Base-by-base conservation (phyloP, 192 early-diverging fungal species). In the Podila epigama region DNA sequence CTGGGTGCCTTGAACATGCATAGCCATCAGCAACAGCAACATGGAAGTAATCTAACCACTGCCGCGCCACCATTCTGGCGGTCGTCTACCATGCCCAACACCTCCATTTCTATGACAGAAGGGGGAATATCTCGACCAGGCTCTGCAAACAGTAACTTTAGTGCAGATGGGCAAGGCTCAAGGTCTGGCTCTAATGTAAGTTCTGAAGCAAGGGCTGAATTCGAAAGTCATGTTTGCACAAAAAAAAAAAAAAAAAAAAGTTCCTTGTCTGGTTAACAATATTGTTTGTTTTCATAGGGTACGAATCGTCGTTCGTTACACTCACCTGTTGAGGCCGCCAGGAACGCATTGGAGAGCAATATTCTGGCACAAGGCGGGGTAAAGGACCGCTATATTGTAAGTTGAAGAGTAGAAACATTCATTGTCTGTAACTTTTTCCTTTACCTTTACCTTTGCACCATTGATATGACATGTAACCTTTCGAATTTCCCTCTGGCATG, bases 381-480 rank as follows among this genome's bases (percentile, higher is more conserved):
- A 28, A 67, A 58, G 27, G 65, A 75, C n/a, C 64, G 71, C 13
- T 75, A 75, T 35, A 56, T 51, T 34, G 71, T 75, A 42, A 40
- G 71, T 39, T 5, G 25, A 18, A 18, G 16, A 2, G 11, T 44
- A 18, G 18, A 5, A 33, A 25, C 22, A 5, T 1, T 12, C 13
- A 16, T 16, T 39, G 13, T 35, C 34, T 52, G 40, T 34, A 4
- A 36, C 3, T 54, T 6, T 33, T 37, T 29, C 34, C 12, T 58
- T 56, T 58, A 22, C 3, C 22, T 4, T 51, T 44, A 57, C 27
- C 18, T 32, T 20, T 18, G 12, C 5, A 28, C 3, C 4, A 0
- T 20, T 58, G 39, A 25, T 20, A 32, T 33, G 12, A 12, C 16
- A 15, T 44, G 3, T 57, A 16, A 12, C n/a, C 13, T 35, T 10